phyloP scores from a whole-genome alignment of 805 yeast species.

The Middelhovenomyces tepae region DNA sequence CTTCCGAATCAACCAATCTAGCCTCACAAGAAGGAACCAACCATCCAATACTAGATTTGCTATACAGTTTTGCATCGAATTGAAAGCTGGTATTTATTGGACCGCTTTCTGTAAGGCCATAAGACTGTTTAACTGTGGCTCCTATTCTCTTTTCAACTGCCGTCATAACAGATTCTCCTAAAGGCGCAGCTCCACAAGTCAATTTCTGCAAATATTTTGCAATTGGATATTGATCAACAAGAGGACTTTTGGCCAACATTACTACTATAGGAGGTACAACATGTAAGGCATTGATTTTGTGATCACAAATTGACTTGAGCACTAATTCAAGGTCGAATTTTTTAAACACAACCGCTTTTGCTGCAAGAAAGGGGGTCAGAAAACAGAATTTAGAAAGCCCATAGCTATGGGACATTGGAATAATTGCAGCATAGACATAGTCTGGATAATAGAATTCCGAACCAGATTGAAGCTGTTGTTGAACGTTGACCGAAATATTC shows the following conservation, averaged over 20 bases:
- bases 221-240: conserved; percentile 33
- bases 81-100: conserved; percentile 41
- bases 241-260: conserved; percentile 38
- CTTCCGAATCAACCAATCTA: conserved; percentile 33
- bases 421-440: conserved; percentile 8
- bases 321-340: conserved; percentile 28
- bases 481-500: conserved; percentile 36
- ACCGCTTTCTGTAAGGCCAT: conserved; percentile 51
- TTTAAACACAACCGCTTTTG: conserved; percentile 20
- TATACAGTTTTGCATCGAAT: conserved; percentile 31
- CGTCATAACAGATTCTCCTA: conserved; percentile 19
- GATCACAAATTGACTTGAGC: conserved; percentile 21
- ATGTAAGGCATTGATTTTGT: conserved; percentile 31
- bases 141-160: conserved; percentile 17
- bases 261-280: conserved; percentile 37
- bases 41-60: conserved; percentile 41
- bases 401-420: conserved; percentile 23
- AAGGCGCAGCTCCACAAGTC: conserved; percentile 42
- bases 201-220: conserved; percentile 33
- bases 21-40: conserved; percentile 40
- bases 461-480: conserved; percentile 2
- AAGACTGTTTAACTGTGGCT: conserved; percentile 14
- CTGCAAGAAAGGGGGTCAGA: conserved; percentile 38
- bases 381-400: conserved; percentile 78
- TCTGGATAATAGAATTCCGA: conserved; percentile 1